Conservation (phyloP, 164 flowering plant genomes). For the Magnolia officinalis region DNA sequence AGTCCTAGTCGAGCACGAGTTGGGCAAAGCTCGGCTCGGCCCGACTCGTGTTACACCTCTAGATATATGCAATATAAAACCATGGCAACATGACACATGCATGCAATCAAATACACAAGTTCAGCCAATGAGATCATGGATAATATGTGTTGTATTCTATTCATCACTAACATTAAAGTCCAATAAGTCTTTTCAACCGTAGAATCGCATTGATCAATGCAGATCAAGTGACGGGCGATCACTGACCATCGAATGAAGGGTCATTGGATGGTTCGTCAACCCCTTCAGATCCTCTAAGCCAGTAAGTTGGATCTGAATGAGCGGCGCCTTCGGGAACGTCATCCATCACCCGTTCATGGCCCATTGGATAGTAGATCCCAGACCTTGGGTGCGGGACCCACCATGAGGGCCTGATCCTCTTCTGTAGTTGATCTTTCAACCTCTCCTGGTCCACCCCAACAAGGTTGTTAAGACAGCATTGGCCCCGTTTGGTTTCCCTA, state of each 20-base stretch:
- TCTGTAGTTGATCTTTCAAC: background rate
- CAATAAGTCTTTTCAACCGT: no score
- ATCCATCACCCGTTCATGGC: constrained; percentile 60
- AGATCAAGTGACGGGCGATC: background rate
- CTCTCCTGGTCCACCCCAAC: no score
- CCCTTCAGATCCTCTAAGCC: constrained; percentile 58
- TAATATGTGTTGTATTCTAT: no score
- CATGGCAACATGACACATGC: no score
- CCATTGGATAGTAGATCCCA: constrained; percentile 63
- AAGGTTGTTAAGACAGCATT: background rate
- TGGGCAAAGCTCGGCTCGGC: no score
- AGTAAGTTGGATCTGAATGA: constrained; percentile 28
- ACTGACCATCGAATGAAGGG: background rate
- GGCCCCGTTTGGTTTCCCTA: constrained; percentile 16
- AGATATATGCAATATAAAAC: no score
- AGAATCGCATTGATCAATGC: background rate
- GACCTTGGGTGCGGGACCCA: constrained; percentile 72
- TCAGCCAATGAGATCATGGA: no score
- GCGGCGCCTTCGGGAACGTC: constrained; percentile 53
- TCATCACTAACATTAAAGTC: no score
- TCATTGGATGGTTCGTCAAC: constrained; percentile 30
- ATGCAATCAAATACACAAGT: no score
- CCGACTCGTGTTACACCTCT: no score
- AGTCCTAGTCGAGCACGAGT: no score
- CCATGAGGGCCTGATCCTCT: background rate